Evolutionary conservation across 441 rosid genomes (phyloP).

Genomic region (Populus trichocarpa): DNA sequence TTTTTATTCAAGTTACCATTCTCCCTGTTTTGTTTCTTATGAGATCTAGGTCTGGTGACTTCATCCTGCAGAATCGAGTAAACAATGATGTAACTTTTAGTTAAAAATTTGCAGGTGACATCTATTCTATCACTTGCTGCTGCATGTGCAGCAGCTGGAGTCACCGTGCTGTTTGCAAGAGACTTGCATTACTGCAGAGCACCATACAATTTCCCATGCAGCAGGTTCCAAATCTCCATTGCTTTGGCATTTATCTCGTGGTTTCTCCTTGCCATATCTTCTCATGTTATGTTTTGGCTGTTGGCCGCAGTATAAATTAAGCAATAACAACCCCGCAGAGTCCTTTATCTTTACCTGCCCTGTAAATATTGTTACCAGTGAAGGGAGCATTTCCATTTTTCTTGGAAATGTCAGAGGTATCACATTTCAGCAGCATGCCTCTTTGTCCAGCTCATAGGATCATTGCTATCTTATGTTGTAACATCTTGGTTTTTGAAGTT

Average conservation of each 20-base stretch:
- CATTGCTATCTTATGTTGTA: neutral
- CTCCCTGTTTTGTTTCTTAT: neutral
- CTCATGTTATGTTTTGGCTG: constrained; percentile 91
- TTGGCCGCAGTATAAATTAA: constrained; percentile 46
- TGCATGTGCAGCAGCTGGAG: constrained; percentile 91
- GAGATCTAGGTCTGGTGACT: neutral
- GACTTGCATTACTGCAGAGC: constrained; percentile 61
- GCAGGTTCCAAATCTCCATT: constrained; percentile 62
- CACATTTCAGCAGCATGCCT: neutral
- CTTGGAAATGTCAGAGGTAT: constrained; percentile 1
- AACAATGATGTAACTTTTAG: neutral
- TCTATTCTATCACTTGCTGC: constrained; percentile 90
- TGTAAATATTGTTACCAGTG: constrained; percentile 16
- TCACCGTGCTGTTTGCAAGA: constrained; percentile 62
- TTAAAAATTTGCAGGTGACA: constrained; percentile 53
- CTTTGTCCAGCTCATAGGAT: neutral
- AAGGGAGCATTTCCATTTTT: constrained; percentile 5
- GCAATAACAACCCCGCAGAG: neutral
- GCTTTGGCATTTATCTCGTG: constrained; percentile 72
- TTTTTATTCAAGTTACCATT: neutral
- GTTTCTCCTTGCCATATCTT: constrained; percentile 71
- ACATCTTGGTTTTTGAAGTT: neutral
- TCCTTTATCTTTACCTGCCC: neutral
- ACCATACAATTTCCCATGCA: constrained; percentile 36
- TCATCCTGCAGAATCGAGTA: neutral